These are phyloP conservation scores for Teunomyces funiuensis DNA, from an alignment of 805 yeast species.

Conservation along the genomic window DNA sequence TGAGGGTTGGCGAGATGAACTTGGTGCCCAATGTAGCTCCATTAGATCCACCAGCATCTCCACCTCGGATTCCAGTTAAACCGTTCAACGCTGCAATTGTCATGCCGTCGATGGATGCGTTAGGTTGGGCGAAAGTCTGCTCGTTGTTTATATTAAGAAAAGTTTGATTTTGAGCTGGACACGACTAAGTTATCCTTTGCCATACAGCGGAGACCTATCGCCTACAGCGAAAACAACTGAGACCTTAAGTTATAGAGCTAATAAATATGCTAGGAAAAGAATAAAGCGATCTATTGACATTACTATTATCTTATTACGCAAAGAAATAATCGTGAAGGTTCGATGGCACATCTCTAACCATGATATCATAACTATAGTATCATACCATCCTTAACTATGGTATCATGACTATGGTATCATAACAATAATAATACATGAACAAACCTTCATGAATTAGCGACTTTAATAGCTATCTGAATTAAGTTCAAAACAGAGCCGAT, in stretches of 20 bases:
- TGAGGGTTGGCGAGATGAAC: conserved; percentile 33
- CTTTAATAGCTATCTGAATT: no score
- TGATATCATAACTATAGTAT: no score
- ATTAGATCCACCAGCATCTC: neutral
- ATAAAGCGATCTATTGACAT: no score
- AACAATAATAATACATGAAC: neutral
- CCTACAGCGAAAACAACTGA: no score
- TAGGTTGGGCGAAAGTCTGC: conserved; percentile 1
- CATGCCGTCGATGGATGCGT: conserved; percentile 2
- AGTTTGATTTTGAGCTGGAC: conserved; percentile 4
- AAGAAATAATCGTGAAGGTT: no score
- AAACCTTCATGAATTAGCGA: neutral
- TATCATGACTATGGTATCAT: neutral
- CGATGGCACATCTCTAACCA: no score
- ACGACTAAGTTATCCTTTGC: neutral
- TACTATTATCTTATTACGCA: no score
- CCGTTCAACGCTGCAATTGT: conserved; percentile 6
- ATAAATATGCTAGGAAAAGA: neutral
- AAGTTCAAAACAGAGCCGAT: neutral
- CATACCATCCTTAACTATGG: neutral
- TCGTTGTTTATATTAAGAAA: conserved; percentile 5
- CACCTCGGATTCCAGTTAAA: conserved; percentile 2
- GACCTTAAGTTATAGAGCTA: neutral
- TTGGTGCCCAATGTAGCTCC: conserved; percentile 12
- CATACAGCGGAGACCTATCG: no score